Evolutionary conservation across 2,329 filamentous ascomycete species (phyloP), one percentile per base, ranked within the genome.

Genomic region (Lachnellula hyalina): DNA sequence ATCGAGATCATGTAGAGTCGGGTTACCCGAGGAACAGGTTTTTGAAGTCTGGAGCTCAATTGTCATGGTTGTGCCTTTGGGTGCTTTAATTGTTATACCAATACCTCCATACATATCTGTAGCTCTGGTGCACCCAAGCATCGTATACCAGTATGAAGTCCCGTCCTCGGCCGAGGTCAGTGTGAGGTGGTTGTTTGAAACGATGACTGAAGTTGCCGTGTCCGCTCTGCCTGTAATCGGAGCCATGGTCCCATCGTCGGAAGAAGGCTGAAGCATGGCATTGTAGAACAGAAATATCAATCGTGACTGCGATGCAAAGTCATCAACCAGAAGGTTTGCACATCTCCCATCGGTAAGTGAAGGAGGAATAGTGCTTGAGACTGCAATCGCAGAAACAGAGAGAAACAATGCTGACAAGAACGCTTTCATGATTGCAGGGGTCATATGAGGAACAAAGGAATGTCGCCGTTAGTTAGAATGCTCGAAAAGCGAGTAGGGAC

Each of bases 231-330:
- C 56, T 17, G 54, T 17, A 17, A 68, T 59, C 5, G 64, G 42
- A 23, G 49, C 50, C 78, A 84, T 82, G 6, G 77, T 78, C 2
- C 69, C 76, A 65, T 84, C 82, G 58, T 83, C 79, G 35, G 79
- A 81, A 5, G 77, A 77, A 4, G 81, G 73, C 58, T 78, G 71
- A 2, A 78, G 70, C 70, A 84, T 71, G 38, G 81, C 74, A 63
- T 85, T 85, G 72, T 84, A 84, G 63, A 73, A 79, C 15, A 85
- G 69, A 67, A 85, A 85, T 1, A 78, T 82, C 51, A 84, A 68
- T 32, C 81, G 79, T 5, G 81, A 84, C 65, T 85, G 82, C 8
- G 81, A 84, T 52, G 74, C 74, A 75, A 79, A 85, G 70, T 85
- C 82, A 59, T 85, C 82, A 52, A 84, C 73, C 25, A 81, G 64